Conservation (phyloP, 495 filamentous ascomycete species). For the Penicillium daleae region DNA sequence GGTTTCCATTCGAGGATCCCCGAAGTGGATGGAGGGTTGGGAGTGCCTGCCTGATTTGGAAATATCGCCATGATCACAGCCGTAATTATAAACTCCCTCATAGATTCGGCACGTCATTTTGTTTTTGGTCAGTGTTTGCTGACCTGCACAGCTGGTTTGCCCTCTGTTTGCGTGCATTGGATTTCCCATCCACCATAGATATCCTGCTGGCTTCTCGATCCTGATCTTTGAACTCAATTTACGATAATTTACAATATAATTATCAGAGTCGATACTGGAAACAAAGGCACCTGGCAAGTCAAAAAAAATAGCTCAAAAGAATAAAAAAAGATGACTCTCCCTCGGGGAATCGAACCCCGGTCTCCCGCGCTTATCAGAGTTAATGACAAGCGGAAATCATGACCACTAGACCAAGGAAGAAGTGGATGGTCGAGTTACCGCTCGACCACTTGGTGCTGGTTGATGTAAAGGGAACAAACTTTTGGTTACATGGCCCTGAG, state of each 20-base stretch:
- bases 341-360: slow-evolving; percentile 59
- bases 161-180: not conserved
- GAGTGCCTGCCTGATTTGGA: not conserved
- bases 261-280: too few species aligned
- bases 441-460: slow-evolving; percentile 11
- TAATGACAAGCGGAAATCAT: slow-evolving; percentile 61
- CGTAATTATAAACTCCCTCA: not conserved
- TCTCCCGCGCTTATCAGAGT: slow-evolving; percentile 51
- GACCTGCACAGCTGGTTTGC: not conserved
- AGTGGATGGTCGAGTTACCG: slow-evolving; percentile 6
- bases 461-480: not conserved
- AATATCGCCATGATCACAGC: not conserved
- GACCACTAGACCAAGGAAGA: slow-evolving; percentile 54
- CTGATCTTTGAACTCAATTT: too few species aligned
- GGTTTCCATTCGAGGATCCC: not conserved
- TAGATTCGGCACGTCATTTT: not conserved
- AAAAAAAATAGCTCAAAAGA: slow-evolving; percentile 6
- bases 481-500: not conserved
- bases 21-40: not conserved
- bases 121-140: not conserved
- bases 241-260: too few species aligned
- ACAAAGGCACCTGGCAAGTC: not conserved
- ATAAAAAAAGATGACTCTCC: slow-evolving; percentile 42
- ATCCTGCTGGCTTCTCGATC: not conserved
- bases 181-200: not conserved